Evolutionary conservation across 2,329 filamentous ascomycete species (phyloP), one percentile per base, ranked within the genome.

Genomic region (Penicillium sp.): DNA sequence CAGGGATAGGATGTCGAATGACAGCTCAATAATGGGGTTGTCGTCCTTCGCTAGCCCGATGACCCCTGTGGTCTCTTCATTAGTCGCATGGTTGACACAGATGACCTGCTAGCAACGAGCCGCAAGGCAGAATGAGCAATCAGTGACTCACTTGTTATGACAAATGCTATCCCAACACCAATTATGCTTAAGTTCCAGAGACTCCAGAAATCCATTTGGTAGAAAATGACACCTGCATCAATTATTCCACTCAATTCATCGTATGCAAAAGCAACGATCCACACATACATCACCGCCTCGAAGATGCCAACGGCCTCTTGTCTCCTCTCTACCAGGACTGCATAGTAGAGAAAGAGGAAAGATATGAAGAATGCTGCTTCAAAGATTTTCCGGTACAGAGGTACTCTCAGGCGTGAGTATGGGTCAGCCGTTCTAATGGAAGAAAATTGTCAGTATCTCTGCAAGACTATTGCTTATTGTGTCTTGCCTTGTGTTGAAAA

Each of bases 1-100:
- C 14, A 97, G 79, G 0, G 91, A 88, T 22, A 97, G 79, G n/a
- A 97, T 87, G 68, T 97, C 90, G 71, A 96, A 97, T 1, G 91
- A 87, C 3, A 88, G 80, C 58, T 94, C 88, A 45, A 88, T 88
- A n/a, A 90, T 82, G 16, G 79, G 74, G 10, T 78, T 73, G 61
- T 87, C 84, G 22, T 83, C 72, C 50, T 82, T 83, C 22, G 80
- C 79, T 26, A 93, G 71, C 0, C 90, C 90, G 48, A 90, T 76
- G 29, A 86, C 79, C 47, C 89, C 87, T 89, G 53, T 24, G 22
- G 31, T 29, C 50, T 7, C 9, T 9, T 24, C 18, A 44, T 65
- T 40, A 65, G 60, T 32, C 9, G 31, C 37, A 13, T 24, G 9
- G 42, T 39, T 31, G 7, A 42, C 20, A 35, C 49, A 47, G 18